phyloP scores from a whole-genome alignment of 179 eudicot species.

The Spergularia azorica region DNA sequence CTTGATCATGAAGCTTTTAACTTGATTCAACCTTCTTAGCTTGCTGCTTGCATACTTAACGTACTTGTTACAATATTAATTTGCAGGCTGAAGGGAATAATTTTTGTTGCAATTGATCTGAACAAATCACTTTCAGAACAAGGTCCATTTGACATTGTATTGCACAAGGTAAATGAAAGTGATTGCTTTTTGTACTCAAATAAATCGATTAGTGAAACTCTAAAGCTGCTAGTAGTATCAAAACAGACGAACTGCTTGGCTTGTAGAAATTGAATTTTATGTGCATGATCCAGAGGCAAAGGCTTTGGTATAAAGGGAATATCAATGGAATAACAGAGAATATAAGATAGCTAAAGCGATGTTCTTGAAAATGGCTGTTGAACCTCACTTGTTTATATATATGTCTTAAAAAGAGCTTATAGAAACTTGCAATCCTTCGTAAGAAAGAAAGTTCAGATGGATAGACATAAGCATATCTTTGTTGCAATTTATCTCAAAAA shows the following conservation, averaged over 20 bases:
- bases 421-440: not conserved
- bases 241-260: not conserved
- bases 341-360: too few species aligned
- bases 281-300: not conserved
- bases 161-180: conserved; percentile 65
- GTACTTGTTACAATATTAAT: not conserved
- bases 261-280: too few species aligned
- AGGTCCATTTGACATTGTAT: conserved; percentile 89
- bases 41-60: not conserved
- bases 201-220: not conserved
- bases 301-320: too few species aligned
- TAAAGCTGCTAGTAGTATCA: conserved; percentile 1
- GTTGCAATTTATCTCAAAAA: not conserved
- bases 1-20: not conserved
- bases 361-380: too few species aligned
- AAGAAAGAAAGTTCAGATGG: not conserved
- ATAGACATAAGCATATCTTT: not conserved
- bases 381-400: not conserved
- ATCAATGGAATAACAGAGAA: too few species aligned
- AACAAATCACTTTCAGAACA: conserved; percentile 79
- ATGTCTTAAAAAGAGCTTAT: not conserved
- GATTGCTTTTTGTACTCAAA: not conserved
- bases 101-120: conserved; percentile 81
- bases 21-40: not conserved
- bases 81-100: conserved; percentile 83